These are phyloP conservation scores for Plasmodium malariae DNA, from an alignment of 169 alveolate genomes.

Conservation along the genomic window DNA sequence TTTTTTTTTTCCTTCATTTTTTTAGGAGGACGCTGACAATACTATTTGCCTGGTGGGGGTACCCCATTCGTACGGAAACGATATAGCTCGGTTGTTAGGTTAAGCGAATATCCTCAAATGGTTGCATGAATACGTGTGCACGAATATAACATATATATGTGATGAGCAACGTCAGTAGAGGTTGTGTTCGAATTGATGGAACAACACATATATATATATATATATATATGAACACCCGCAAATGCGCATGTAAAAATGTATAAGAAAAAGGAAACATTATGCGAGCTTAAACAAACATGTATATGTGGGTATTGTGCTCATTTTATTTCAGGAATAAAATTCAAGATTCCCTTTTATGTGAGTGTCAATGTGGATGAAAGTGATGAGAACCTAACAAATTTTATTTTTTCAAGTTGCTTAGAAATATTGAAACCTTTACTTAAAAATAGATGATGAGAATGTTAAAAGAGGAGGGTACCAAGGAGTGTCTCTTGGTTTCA, in stretches of 20 bases:
- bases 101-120: background rate
- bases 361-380: conserved; percentile 69
- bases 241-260: background rate
- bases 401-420: conserved; percentile 52
- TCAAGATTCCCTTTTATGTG: conserved; percentile 65
- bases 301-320: background rate
- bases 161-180: too few relatives aligned
- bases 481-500: too few relatives aligned
- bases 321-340: conserved; percentile 32
- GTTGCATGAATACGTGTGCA: background rate
- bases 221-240: background rate
- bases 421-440: conserved; percentile 34
- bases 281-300: background rate
- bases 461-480: too few relatives aligned
- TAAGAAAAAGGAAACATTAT: too few relatives aligned
- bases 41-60: conserved; percentile 58
- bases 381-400: conserved; percentile 53
- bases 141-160: too few relatives aligned
- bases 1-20: background rate
- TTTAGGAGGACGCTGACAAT: conserved; percentile 62
- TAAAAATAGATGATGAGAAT: background rate
- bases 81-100: conserved; percentile 61
- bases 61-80: conserved; percentile 70
- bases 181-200: too few relatives aligned
- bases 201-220: background rate